Percentiles rank a stretch among this genome's conserved stretches.
Conservation (phyloP, 2,329 filamentous ascomycete genomes). For the Cercospora berteroae region DNA sequence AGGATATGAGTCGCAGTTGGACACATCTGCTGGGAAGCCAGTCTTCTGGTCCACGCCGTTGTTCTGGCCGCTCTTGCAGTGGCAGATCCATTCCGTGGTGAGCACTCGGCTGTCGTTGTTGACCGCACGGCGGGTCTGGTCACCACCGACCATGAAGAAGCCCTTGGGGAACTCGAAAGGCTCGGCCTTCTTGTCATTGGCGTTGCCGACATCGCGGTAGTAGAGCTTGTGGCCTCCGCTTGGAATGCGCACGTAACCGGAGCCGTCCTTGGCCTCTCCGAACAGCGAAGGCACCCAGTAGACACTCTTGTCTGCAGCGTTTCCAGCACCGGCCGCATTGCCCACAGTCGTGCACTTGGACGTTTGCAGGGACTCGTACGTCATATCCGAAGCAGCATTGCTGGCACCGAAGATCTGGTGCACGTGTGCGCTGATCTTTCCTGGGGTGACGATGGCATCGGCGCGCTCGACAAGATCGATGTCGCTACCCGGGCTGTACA, state of each 20-base stretch:
- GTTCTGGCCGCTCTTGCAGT: constrained; percentile 46
- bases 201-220: constrained; percentile 54
- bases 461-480: constrained; percentile 53
- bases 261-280: constrained; percentile 62
- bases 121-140: constrained; percentile 57
- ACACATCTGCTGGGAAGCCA: constrained; percentile 62
- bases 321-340: constrained; percentile 25
- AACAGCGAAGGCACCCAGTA: constrained; percentile 76
- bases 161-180: constrained; percentile 69
- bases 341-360: constrained; percentile 53
- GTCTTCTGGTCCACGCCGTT: constrained; percentile 43
- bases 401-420: constrained; percentile 70
- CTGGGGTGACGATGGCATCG: constrained; percentile 68
- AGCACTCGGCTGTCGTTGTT: constrained; percentile 45
- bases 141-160: constrained; percentile 68
- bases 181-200: constrained; percentile 58
- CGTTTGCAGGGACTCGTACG: constrained; percentile 57
- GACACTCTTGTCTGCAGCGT: constrained; percentile 65
- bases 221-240: constrained; percentile 67
- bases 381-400: constrained; percentile 61
- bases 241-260: constrained; percentile 61
- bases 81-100: constrained; percentile 54
- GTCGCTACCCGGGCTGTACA: constrained; percentile 31
- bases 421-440: constrained; percentile 59
- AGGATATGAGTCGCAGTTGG: constrained; percentile 59